These are phyloP conservation scores for Oryza coarctata DNA, from an alignment of 176 grass and related monocot genomes.

Conservation along the genomic window DNA sequence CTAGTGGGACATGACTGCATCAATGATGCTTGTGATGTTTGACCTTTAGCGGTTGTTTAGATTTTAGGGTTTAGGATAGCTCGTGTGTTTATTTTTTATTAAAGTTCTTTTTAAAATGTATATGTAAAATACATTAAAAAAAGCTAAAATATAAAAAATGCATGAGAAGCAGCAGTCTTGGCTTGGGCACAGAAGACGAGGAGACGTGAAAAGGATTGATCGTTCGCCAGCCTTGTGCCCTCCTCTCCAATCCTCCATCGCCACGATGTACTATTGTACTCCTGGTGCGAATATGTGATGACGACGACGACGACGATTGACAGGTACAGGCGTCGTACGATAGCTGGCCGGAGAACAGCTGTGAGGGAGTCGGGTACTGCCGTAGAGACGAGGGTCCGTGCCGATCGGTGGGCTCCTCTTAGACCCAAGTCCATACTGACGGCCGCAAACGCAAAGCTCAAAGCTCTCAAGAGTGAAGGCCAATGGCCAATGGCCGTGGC, in stretches of 20 bases:
- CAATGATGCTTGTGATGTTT: no score
- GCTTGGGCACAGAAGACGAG: neutral
- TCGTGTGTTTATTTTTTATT: no score
- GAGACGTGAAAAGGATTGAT: neutral
- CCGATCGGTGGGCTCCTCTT: neutral
- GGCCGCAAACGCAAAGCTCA: neutral
- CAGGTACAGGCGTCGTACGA: neutral
- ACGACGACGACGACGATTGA: neutral
- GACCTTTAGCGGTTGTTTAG: no score
- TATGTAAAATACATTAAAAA: no score
- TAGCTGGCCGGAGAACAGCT: slow-evolving; percentile 12
- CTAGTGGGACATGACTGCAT: no score
- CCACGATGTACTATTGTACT: neutral
- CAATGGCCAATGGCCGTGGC: neutral
- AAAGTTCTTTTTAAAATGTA: no score
- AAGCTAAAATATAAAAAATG: no score
- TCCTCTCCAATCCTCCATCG: neutral
- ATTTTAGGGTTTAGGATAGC: no score
- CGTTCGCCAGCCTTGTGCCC: neutral
- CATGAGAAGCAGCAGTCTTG: no score
- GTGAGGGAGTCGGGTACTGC: slow-evolving; percentile 5
- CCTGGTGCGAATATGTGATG: neutral
- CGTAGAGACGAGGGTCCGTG: neutral
- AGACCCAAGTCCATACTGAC: neutral
- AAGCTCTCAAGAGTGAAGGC: neutral